Base-by-base conservation (phyloP, 2,329 filamentous ascomycete genomes). In the Aspergillus latus region DNA sequence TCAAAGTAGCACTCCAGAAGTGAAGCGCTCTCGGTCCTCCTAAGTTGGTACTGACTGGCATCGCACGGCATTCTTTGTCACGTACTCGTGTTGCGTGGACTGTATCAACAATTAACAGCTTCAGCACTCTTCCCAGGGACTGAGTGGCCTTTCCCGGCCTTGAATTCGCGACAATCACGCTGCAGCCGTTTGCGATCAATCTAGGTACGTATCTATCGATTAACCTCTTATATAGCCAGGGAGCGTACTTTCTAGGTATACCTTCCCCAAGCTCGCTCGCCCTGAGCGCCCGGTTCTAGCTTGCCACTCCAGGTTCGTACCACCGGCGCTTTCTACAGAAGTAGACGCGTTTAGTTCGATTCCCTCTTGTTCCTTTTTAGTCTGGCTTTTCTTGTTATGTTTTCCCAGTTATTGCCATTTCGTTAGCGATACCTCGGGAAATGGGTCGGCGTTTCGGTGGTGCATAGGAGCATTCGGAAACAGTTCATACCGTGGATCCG, bases 11-110 rank as follows among this genome's bases (percentile, higher is more conserved):
- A 57, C 60, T 39, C 56, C 64, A 74, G 81, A 81, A 67, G 67
- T 74, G 70, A 84, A 83, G 73, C 82, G 82, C 64, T 78, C 76
- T 67, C 80, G 81, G 56, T 76, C 76, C 63, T 76, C 73, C 70
- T 71, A 61, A 70, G 61, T 57, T 43, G 40, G 26, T 45, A 29
- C 42, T 36, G 42, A 44, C 42, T 50, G 8, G 49, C 34, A 46
- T 49, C 21, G 34, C 28, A 42, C 52, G 48, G 26, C 37, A 44
- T 54, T 59, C 50, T 34, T 32, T 42, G 28, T 34, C 37, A 29
- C 15, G 52, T 53, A 9, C 37, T 29, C 47, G 32, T 49, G 39
- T 46, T 29, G 46, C 37, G 29, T 11, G 36, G 44, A 21, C 4
- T 28, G 15, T 26, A 4, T 44, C 36, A 37, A 16, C n/a, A 34